These are phyloP conservation scores for Zizania palustris DNA, from an alignment of 202 grass and related monocot species.

Conservation along the genomic window DNA sequence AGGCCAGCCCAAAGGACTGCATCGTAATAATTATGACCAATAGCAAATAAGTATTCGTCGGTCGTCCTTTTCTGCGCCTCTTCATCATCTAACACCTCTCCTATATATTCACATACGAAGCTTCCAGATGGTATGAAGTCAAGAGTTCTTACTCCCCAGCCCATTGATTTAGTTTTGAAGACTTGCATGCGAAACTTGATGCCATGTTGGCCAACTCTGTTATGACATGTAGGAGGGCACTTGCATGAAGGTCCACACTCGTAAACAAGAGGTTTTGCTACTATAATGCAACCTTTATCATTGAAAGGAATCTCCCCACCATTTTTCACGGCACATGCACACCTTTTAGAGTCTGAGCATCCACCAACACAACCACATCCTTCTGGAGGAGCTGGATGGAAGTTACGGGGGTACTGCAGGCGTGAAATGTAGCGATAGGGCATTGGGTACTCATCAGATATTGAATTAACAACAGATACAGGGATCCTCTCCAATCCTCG, in stretches of 20 bases:
- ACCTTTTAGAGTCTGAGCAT: conserved; percentile 68
- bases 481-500: conserved; percentile 73
- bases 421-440: conserved; percentile 59
- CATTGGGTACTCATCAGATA: conserved; percentile 61
- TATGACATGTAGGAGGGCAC: conserved; percentile 82
- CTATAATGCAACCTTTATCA: conserved; percentile 60
- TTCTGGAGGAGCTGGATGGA: conserved; percentile 44
- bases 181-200: conserved; percentile 74
- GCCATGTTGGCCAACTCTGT: conserved; percentile 87
- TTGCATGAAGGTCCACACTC: conserved; percentile 93
- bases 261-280: conserved; percentile 83
- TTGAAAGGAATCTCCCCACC: conserved; percentile 89
- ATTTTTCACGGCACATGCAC: conserved; percentile 87
- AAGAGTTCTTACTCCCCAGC: conserved; percentile 83
- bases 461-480: conserved; percentile 69
- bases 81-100: conserved; percentile 74
- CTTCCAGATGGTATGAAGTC: conserved; percentile 81
- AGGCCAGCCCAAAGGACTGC: conserved; percentile 83
- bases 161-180: conserved; percentile 85
- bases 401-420: conserved; percentile 49
- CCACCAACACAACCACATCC: conserved; percentile 72
- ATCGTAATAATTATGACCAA: conserved; percentile 84
- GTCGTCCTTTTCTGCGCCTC: conserved; percentile 72
- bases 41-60: conserved; percentile 83
- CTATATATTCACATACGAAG: conserved; percentile 92